Evolutionary conservation across 1,139 yeast species (phyloP), one percentile per base, ranked within the genome.

Genomic region (Entelexis sorbosivorans): DNA sequence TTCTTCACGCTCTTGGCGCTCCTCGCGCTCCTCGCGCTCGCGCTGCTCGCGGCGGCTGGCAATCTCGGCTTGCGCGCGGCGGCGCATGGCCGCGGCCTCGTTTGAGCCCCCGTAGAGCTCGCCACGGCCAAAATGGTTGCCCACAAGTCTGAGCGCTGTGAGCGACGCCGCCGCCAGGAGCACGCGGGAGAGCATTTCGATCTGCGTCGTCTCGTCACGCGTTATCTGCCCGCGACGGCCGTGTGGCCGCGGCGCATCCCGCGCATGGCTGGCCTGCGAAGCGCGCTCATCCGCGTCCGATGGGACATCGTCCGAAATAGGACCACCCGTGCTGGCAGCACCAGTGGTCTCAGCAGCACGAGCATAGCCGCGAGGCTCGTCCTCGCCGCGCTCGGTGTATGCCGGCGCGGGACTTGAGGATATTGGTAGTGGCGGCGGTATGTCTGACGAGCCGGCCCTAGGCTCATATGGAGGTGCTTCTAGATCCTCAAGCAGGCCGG

Each of bases 161-260:
- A 46, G 28, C 14, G 51, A 35, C 10, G 56, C 50, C 11, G 56
- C 56, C 3, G 52, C 42, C 8, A 49, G 48, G 26, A 53, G 47
- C 13, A 53, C 50, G 13, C 48, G 45, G 1, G 56, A 34, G 7
- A 53, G 42, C 17, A 43, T 17, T 17, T 39, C 40, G 32, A 53
- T 38, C 38, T 52, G 54, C 24, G 34, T 38, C 16, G 26, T 17
- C 47, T 51, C 53, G 24, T 35, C 47, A 13, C 38, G 44, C 28
- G 43, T 11, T 6, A 16, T n/a, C 5, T 19, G 34, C 16, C 29
- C 42, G 7, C 13, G 28, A 13, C 40, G 44, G 4, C 32, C n/a
- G n/a, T n/a, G n/a, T n/a, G n/a, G n/a, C n/a, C n/a, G n/a, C n/a
- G n/a, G n/a, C n/a, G n/a, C n/a, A n/a, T n/a, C n/a, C n/a, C n/a